Percentiles rank a stretch among this genome's conserved stretches.
phyloP scores from a whole-genome alignment of 2,329 filamentous ascomycete species.

The Dactylellina haptotyla region DNA sequence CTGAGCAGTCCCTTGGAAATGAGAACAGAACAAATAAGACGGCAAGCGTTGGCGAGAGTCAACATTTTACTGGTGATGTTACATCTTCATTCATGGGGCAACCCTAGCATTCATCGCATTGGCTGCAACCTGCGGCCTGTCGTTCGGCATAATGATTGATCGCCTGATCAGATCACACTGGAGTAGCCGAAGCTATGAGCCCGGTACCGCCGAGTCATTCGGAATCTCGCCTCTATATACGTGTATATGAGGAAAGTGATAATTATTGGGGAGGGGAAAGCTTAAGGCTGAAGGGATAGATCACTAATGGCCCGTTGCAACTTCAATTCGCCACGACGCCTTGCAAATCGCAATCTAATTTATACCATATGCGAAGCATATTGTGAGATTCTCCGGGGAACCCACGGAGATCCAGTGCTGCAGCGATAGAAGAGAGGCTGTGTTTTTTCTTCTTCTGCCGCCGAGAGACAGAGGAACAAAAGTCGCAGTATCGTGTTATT shows the following conservation, averaged over 20 bases:
- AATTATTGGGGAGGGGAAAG: too few species aligned
- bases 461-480: neutral
- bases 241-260: neutral
- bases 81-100: slow-evolving; percentile 8
- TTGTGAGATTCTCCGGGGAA: neutral
- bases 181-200: slow-evolving; percentile 11
- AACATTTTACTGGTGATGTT: slow-evolving; percentile 4
- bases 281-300: slow-evolving; percentile 1
- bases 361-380: neutral
- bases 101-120: slow-evolving; percentile 1
- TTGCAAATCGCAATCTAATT: neutral
- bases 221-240: neutral
- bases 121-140: slow-evolving; percentile 11
- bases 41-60: slow-evolving; percentile 9
- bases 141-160: slow-evolving; percentile 13
- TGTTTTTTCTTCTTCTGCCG: neutral
- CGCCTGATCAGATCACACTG: neutral
- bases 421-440: neutral
- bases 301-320: neutral
- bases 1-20: neutral
- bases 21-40: slow-evolving; percentile 8
- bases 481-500: too few species aligned
- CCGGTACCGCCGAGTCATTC: slow-evolving; percentile 7
- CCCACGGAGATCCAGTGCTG: neutral
- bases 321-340: neutral